Evolutionary conservation across 2,329 filamentous ascomycete genomes (phyloP), one percentile per base, ranked within the genome.

Genomic region (Emmonsia crescens): DNA sequence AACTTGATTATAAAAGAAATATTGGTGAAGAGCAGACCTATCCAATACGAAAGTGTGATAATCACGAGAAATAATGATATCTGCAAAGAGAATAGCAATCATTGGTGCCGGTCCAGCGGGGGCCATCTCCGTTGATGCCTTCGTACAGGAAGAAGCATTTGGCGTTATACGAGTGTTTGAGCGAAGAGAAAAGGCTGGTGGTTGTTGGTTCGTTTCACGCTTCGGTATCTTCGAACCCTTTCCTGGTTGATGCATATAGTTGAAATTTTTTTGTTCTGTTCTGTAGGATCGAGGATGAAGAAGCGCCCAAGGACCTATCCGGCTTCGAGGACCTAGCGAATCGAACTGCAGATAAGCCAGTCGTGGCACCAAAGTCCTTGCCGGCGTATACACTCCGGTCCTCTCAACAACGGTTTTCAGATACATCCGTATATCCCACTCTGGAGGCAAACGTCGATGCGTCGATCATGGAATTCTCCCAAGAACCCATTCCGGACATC

Each of bases 61-160:
- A 51, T 27, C 24, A 4, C 9, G n/a, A 5, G 27, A 31, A 27
- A 60, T 38, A 44, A 46, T 10, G 55, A n/a, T 21, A 5, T 19
- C 8, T 21, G 33, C 33, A 29, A 8, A 16, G 12, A 69, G 68
- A 54, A 79, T 96, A 66, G 90, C 89, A 66, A 80, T 96, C 63
- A 85, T 96, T 66, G 92, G 91, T 29, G 91, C 89, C 12, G 92
- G 92, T 0, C 89, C 91, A 0, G 83, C 83, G 64, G 92, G 92
- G 46, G 27, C 48, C 9, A 24, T 42, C 57, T 9, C 49, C 33
- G n/a, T 38, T 2, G 31, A 54, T 54, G n/a, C 60, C 42, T n/a
- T 63, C 16, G 55, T 68, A 72, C n/a, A 58, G 36, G 52, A 55
- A 67, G 88, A 80, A 70, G 78, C 71, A 1, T 94, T 93, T 69